Evolutionary conservation across 805 yeast species (phyloP).

Genomic region (Teunomyces stri): DNA sequence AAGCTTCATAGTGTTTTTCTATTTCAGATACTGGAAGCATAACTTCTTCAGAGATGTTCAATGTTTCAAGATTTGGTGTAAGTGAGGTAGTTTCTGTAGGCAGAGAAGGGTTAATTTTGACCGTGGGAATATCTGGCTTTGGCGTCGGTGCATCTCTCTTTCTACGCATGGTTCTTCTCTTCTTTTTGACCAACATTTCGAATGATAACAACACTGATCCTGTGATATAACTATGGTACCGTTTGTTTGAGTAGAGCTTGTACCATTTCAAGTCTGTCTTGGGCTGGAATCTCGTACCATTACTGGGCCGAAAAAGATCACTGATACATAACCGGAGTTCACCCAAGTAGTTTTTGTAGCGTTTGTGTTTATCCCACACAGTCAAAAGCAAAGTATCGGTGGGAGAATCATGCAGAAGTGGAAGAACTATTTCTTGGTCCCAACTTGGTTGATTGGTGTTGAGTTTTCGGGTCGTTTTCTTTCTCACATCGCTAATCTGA

Average conservation of each 20-base stretch:
- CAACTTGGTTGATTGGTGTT: constrained; percentile 40
- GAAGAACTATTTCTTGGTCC: constrained; percentile 34
- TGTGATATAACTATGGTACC: constrained; percentile 43
- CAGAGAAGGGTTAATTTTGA: background rate
- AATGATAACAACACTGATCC: constrained; percentile 47
- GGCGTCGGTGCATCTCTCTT: constrained; percentile 1
- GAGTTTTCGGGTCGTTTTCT: constrained; percentile 28
- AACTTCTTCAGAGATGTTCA: constrained; percentile 6
- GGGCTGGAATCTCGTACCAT: constrained; percentile 8
- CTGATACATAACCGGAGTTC: constrained; percentile 32
- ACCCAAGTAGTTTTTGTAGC: constrained; percentile 39
- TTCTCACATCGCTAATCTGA: constrained; percentile 27
- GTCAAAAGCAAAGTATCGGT: constrained; percentile 30
- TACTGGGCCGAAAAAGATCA: constrained; percentile 24
- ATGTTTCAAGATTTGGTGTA: constrained; percentile 4
- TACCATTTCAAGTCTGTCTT: constrained; percentile 43
- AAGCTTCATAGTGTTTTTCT: constrained; percentile 16
- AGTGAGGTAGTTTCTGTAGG: background rate
- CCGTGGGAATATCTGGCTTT: background rate
- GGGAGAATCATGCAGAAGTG: constrained; percentile 26
- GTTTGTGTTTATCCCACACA: constrained; percentile 41
- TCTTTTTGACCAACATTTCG: constrained; percentile 29
- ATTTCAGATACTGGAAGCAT: constrained; percentile 9
- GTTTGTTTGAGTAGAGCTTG: constrained; percentile 39
- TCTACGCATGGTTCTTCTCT: constrained; percentile 5